These are phyloP conservation scores for Neurospora sp. DNA, from an alignment of 495 filamentous ascomycete genomes.

Conservation along the genomic window DNA sequence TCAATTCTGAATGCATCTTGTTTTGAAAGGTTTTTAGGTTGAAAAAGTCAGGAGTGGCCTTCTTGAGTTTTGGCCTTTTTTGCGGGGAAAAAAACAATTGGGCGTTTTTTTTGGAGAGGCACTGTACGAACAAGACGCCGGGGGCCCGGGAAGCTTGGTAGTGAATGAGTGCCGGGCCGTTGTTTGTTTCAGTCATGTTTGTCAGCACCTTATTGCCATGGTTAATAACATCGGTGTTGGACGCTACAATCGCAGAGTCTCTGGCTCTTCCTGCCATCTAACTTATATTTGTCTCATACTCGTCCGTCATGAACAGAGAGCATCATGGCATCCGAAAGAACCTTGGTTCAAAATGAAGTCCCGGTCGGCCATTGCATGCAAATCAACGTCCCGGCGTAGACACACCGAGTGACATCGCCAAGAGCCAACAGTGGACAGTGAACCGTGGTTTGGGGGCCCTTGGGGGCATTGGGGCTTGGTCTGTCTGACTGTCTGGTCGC, in stretches of 20 bases:
- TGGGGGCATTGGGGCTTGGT: not conserved
- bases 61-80: no score
- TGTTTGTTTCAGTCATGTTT: not conserved
- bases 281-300: not conserved
- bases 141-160: not conserved
- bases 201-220: not conserved
- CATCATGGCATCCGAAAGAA: not conserved
- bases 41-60: no score
- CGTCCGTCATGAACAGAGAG: not conserved
- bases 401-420: not conserved
- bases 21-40: no score
- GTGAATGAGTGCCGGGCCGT: not conserved
- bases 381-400: not conserved
- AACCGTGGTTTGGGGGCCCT: not conserved
- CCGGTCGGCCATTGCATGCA: not conserved
- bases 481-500: not conserved
- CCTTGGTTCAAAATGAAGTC: not conserved
- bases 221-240: no score
- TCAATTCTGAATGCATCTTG: no score
- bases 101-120: no score
- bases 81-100: no score
- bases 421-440: not conserved
- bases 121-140: not conserved
- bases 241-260: not conserved
- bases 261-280: not conserved